Evolutionary conservation across 2,329 filamentous ascomycete genomes (phyloP).

Genomic region (Ophiostoma sp.): DNA sequence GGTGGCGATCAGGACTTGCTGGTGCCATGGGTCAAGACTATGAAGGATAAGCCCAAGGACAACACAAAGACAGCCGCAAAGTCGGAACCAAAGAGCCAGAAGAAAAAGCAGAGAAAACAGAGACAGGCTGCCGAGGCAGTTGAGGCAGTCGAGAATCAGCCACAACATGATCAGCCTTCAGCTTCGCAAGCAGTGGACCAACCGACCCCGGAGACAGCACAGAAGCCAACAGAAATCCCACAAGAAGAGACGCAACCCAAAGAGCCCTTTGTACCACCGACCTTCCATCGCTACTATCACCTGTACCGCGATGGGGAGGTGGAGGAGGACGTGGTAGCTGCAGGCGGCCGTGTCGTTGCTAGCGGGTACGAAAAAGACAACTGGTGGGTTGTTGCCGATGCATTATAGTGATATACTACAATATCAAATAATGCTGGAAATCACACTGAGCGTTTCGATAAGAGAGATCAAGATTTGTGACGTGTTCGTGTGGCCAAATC

Average conservation of each 20-base stretch:
- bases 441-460: no score
- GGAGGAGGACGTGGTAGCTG: conserved; percentile 68
- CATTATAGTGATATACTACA: background rate
- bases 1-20: conserved; percentile 82
- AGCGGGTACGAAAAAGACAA: conserved; percentile 95
- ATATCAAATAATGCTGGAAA: no score
- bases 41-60: conserved; percentile 21
- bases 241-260: background rate
- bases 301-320: conserved; percentile 83
- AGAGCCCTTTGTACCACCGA: conserved; percentile 40
- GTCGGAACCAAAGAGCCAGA: background rate
- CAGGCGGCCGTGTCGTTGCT: conserved; percentile 69
- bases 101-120: conserved; percentile 16
- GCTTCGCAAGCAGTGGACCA: background rate
- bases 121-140: background rate
- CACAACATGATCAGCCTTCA: background rate
- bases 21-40: conserved; percentile 74
- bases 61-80: background rate
- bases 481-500: no score
- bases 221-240: background rate
- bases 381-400: conserved; percentile 76
- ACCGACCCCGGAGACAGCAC: conserved; percentile 11
- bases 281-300: conserved; percentile 90
- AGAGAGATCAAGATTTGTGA: no score
- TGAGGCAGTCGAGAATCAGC: background rate